A percentile compares a stretch with the other conserved stretches of the same genome.
Conservation (phyloP, 2,329 filamentous ascomycete species). For the Paracoccidioides brasiliensis region DNA sequence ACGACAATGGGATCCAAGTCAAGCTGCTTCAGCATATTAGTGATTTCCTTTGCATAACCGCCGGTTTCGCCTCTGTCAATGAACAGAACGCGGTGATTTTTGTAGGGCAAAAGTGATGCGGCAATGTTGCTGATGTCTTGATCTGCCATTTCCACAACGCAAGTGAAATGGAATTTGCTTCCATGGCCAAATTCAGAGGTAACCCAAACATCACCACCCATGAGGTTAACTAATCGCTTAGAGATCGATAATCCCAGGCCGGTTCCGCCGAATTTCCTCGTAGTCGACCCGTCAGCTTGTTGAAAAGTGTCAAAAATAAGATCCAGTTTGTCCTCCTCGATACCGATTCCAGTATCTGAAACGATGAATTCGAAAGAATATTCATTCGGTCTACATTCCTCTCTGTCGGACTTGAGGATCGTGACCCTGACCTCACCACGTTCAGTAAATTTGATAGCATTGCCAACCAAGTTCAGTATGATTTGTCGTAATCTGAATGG, state of each 20-base stretch:
- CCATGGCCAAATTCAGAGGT: constrained; percentile 83
- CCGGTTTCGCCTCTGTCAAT: constrained; percentile 81
- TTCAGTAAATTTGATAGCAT: constrained; percentile 98
- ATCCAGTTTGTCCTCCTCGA: constrained; percentile 86
- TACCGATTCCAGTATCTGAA: constrained; percentile 91
- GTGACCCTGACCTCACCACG: constrained; percentile 89
- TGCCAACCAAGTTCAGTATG: constrained; percentile 91
- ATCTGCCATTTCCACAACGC: constrained; percentile 71
- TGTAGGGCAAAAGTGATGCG: constrained; percentile 71
- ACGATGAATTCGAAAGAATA: constrained; percentile 95
- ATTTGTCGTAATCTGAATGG: constrained; percentile 94
- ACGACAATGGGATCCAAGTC: constrained; percentile 74
- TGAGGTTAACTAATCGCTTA: constrained; percentile 84
- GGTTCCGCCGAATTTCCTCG: constrained; percentile 87
- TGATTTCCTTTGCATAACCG: constrained; percentile 52
- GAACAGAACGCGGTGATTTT: constrained; percentile 82
- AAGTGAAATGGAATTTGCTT: constrained; percentile 94
- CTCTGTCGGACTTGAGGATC: constrained; percentile 57
- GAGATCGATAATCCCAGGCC: constrained; percentile 90
- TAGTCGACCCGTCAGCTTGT: constrained; percentile 94
- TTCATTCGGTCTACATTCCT: constrained; percentile 56
- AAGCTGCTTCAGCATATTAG: constrained; percentile 62
- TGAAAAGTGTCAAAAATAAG: constrained; percentile 99
- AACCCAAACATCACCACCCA: constrained; percentile 95
- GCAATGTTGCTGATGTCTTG: constrained; percentile 66